Conservation (phyloP, 768 basidiomycete species). For the Trametes coccinea region DNA sequence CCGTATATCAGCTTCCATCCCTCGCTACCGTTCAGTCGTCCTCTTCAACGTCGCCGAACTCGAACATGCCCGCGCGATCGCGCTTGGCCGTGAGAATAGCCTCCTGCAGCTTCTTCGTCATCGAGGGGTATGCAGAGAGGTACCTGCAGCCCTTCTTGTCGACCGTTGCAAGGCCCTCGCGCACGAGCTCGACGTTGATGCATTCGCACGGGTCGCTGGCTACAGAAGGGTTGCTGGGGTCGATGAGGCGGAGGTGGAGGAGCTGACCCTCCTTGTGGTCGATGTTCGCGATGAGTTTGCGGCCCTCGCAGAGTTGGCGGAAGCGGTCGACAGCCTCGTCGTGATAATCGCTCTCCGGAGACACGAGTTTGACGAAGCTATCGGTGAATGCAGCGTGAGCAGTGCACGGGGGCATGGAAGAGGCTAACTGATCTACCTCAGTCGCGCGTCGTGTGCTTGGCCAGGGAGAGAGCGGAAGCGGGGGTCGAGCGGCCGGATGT, state of each 20-base stretch:
- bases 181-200: slow-evolving; percentile 86
- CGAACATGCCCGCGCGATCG: slow-evolving; percentile 81
- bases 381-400: not conserved
- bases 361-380: slow-evolving; percentile 86
- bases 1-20: not conserved
- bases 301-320: slow-evolving; percentile 83
- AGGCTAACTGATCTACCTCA: slow-evolving; percentile 53
- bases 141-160: slow-evolving; percentile 81
- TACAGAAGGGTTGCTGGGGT: slow-evolving; percentile 72
- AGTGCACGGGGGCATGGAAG: not conserved
- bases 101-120: slow-evolving; percentile 64
- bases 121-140: slow-evolving; percentile 63
- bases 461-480: slow-evolving; percentile 89
- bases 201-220: slow-evolving; percentile 70
- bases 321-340: slow-evolving; percentile 85
- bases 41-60: slow-evolving; percentile 89
- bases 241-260: slow-evolving; percentile 90
- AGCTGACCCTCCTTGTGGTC: slow-evolving; percentile 80
- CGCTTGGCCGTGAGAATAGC: slow-evolving; percentile 66
- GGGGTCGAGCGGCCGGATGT: slow-evolving; percentile 85
- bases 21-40: slow-evolving; percentile 48
- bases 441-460: slow-evolving; percentile 92
- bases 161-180: slow-evolving; percentile 82
- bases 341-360: slow-evolving; percentile 83
- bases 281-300: slow-evolving; percentile 94